These are phyloP conservation scores for Rhododendron henanense DNA, from an alignment of 148 eudicot genomes.

Conservation along the genomic window DNA sequence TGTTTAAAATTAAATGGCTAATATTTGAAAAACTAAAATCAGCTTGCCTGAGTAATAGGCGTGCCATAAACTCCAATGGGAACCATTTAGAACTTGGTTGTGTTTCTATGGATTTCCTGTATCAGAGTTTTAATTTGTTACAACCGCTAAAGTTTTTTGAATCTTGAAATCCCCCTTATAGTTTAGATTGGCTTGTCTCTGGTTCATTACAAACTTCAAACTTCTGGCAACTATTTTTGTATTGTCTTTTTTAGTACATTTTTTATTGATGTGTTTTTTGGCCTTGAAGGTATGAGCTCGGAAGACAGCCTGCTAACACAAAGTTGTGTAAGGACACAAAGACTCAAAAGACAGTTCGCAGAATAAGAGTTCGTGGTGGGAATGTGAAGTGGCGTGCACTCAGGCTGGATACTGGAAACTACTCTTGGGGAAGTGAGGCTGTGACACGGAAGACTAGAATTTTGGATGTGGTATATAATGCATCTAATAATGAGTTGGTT, in stretches of 20 bases:
- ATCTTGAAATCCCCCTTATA: background rate
- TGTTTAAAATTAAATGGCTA: background rate
- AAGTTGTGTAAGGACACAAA: conserved; percentile 36
- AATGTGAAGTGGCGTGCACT: conserved; percentile 63
- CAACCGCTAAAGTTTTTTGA: background rate
- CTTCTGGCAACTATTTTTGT: background rate
- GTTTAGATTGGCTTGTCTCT: background rate
- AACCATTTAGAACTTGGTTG: background rate
- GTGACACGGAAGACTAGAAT: conserved; percentile 45
- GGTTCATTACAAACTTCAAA: background rate
- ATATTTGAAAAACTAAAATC: background rate
- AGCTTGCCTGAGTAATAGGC: background rate
- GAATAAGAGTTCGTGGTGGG: conserved; percentile 50
- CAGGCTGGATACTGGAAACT: conserved; percentile 56
- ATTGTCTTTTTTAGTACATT: background rate
- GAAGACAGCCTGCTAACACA: conserved; percentile 89
- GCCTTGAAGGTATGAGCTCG: conserved; percentile 72
- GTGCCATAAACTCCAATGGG: background rate
- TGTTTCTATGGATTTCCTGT: background rate
- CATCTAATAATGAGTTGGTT: conserved; percentile 58
- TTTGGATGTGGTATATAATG: conserved; percentile 49
- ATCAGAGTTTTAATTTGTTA: background rate
- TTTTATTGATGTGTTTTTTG: background rate
- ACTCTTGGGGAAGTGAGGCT: conserved; percentile 58
- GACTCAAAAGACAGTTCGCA: conserved; percentile 37